Conservation (phyloP, 1,284 basidiomycete species). For the Hymenochaete sp. region DNA sequence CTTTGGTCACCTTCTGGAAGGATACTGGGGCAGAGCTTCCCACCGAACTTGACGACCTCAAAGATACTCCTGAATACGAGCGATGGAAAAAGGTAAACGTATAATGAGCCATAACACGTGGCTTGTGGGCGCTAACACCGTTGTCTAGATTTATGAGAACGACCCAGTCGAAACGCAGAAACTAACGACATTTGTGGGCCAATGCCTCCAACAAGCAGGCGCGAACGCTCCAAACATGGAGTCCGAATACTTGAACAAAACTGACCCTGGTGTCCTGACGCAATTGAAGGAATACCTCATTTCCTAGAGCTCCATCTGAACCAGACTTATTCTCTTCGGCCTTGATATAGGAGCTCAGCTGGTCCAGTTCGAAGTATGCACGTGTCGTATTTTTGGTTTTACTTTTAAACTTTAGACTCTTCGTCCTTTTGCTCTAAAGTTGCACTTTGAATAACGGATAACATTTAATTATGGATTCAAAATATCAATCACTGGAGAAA, state of each 20-base stretch:
- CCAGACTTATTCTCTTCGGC: too few relatives aligned
- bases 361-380: too few relatives aligned
- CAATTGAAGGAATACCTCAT: slow-evolving; percentile 57
- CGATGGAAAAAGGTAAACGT: slow-evolving; percentile 57
- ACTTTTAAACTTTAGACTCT: neutral
- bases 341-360: too few relatives aligned
- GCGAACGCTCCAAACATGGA: slow-evolving; percentile 51
- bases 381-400: too few relatives aligned
- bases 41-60: slow-evolving; percentile 39
- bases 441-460: too few relatives aligned
- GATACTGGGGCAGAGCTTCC: slow-evolving; percentile 28
- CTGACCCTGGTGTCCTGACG: slow-evolving; percentile 60
- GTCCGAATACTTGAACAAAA: slow-evolving; percentile 46
- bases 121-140: slow-evolving; percentile 7
- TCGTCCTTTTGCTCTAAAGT: neutral
- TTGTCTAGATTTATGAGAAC: slow-evolving; percentile 49
- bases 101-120: neutral
- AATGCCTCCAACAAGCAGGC: slow-evolving; percentile 48
- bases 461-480: too few relatives aligned
- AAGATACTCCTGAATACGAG: slow-evolving; percentile 60
- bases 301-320: too few relatives aligned
- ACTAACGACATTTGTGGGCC: slow-evolving; percentile 50
- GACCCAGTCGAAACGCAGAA: slow-evolving; percentile 60
- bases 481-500: slow-evolving; percentile 14
- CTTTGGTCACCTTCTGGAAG: slow-evolving; percentile 60